Base-by-base conservation (phyloP, 1,139 yeast genomes). In the Hyphopichia khmerensis region DNA sequence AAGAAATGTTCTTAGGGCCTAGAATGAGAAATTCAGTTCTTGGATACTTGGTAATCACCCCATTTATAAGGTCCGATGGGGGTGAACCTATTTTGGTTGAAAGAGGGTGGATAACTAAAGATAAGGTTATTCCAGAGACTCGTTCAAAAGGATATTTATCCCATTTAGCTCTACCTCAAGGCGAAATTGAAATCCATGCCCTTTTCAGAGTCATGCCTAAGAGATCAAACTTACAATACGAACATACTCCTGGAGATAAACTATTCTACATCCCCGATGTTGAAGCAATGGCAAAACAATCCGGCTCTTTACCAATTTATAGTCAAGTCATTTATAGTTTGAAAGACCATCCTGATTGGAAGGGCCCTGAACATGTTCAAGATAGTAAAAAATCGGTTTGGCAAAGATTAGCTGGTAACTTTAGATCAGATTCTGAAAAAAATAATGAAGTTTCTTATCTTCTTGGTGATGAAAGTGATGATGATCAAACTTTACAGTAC, bases 1-100 rank as follows among this genome's bases (percentile, higher is more conserved):
- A 90, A 57, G 99, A 93, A 60, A 82, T 90, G 72, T 87, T 87
- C 53, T 88, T 95, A 41, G 98, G 98, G 0, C 99, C 99, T 15
- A 76, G 96, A 51, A 73, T 87, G 44, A 75, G 77, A 48, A 82
- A 88, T 49, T 96, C 91, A 8, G 74, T 72, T 50, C 77, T 82
- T 44, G 99, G 99, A 2, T 93, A 87, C 60, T 69, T 80, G 38
- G 75, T 93, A 11, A 81, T 88, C 32, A 85, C 96, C 8, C 99
- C 99, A 4, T 80, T 93, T 56, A 76, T 81, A 23, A 79, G 96
- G 46, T 70, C 80, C 11, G 81, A 81, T 50, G 96, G 96, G 13
- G 88, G 88, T 0, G 59, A 72, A 43, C 84, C 84, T 9, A 69
- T 91, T 23, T 70, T 93, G 43, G 77, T 93, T 29, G 95, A 89